A percentile compares a stretch with the other conserved stretches of the same genome.
phyloP scores from a whole-genome alignment of 352 stramenopile species.

The Pythium phragmitis region DNA sequence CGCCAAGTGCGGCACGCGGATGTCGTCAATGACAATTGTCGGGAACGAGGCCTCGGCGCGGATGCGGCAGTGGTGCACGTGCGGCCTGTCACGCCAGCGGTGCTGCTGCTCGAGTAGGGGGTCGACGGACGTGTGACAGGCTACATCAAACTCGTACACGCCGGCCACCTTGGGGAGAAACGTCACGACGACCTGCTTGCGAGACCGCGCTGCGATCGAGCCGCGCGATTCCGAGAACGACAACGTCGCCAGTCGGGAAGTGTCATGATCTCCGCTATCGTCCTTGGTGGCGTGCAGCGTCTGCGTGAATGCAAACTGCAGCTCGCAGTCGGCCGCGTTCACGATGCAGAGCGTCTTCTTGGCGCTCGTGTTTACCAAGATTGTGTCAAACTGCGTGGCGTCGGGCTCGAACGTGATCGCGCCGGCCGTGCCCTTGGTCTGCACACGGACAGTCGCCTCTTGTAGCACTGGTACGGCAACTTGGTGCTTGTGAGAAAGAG shows the following conservation, averaged over 20 bases:
- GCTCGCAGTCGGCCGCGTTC: conserved; percentile 81
- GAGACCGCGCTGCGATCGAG: conserved; percentile 68
- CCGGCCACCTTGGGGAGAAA: conserved; percentile 68
- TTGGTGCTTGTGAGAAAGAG: conserved; percentile 11
- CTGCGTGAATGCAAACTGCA: conserved; percentile 51
- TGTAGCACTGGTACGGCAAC: conserved; percentile 51
- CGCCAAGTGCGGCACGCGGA: conserved; percentile 56
- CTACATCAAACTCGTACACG: conserved; percentile 71
- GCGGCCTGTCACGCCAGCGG: conserved; percentile 22
- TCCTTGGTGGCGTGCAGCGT: conserved; percentile 29
- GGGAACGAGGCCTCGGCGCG: conserved; percentile 83
- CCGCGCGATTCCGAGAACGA: conserved; percentile 63
- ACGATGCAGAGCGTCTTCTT: conserved; percentile 66
- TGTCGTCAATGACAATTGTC: conserved; percentile 81
- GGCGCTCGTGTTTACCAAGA: conserved; percentile 80
- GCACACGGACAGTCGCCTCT: conserved; percentile 53
- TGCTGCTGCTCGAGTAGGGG: conserved; percentile 2
- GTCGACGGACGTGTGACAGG: conserved; percentile 39
- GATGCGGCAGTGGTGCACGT: conserved; percentile 48
- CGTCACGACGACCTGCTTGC: conserved; percentile 75
- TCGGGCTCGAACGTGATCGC: conserved; percentile 81
- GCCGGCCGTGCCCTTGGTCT: conserved; percentile 71
- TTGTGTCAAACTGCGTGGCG: conserved; percentile 68
- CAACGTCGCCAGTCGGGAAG: conserved; percentile 25
- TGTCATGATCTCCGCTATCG: no score